Conservation (phyloP, 1,284 basidiomycete species). For the Pascua sp. region DNA sequence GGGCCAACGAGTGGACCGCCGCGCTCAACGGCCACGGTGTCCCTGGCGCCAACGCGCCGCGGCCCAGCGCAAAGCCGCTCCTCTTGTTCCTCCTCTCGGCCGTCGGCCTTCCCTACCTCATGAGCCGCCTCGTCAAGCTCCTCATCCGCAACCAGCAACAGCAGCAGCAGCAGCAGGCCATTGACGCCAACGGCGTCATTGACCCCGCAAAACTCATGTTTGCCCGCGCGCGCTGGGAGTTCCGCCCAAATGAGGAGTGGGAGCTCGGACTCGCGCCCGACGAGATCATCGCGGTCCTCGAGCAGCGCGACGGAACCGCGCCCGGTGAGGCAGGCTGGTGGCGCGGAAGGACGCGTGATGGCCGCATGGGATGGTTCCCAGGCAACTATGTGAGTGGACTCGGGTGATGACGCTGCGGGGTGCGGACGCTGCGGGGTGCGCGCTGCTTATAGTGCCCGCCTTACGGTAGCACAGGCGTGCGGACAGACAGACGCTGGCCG, state of each 20-base stretch:
- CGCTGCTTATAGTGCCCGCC: too few relatives aligned
- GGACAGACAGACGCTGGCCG: background rate
- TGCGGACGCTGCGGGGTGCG: too few relatives aligned
- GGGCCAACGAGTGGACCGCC: slow-evolving; percentile 50
- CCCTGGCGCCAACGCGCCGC: slow-evolving; percentile 49
- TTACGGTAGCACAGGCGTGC: too few relatives aligned
- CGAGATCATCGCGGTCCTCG: slow-evolving; percentile 92
- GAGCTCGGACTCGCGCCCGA: slow-evolving; percentile 82
- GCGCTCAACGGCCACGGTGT: slow-evolving; percentile 12
- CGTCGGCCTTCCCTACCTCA: slow-evolving; percentile 88
- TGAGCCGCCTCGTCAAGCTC: slow-evolving; percentile 82
- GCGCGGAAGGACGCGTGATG: slow-evolving; percentile 90
- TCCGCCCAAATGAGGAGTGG: slow-evolving; percentile 66
- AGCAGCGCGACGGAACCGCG: slow-evolving; percentile 71
- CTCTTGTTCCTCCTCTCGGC: slow-evolving; percentile 94
- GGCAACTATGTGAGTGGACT: slow-evolving; percentile 66
- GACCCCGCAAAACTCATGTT: slow-evolving; percentile 69
- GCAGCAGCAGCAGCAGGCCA: slow-evolving; percentile 22
- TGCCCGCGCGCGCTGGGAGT: slow-evolving; percentile 79
- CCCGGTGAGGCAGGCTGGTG: slow-evolving; percentile 90
- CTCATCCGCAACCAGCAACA: slow-evolving; percentile 63
- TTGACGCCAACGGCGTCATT: slow-evolving; percentile 38
- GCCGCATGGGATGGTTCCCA: slow-evolving; percentile 95
- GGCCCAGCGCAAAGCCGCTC: slow-evolving; percentile 81
- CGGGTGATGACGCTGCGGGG: too few relatives aligned